Evolutionary conservation across 805 yeast species (phyloP).

Genomic region (Scheffersomyces ergatensis): DNA sequence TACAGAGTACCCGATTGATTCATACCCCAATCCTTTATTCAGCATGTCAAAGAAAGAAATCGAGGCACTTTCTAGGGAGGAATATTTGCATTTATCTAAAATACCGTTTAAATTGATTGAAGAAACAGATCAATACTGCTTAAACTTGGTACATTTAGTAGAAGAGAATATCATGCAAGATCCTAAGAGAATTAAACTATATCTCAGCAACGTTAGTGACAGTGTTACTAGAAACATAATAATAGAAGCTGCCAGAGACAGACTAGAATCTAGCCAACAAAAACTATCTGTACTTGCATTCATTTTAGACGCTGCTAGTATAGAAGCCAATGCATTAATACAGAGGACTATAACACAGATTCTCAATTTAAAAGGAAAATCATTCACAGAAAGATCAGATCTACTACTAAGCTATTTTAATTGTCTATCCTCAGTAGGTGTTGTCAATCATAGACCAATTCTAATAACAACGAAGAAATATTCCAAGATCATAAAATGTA

Average conservation of each 20-base stretch:
- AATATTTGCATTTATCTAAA: constrained; percentile 22
- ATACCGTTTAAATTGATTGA: constrained; percentile 19
- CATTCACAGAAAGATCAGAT: constrained; percentile 10
- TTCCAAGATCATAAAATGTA: constrained; percentile 12
- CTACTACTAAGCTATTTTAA: constrained; percentile 24
- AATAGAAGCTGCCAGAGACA: constrained; percentile 8
- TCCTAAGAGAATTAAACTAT: constrained; percentile 16
- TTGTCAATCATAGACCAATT: constrained; percentile 20
- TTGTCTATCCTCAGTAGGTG: constrained; percentile 20
- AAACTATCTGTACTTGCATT: constrained; percentile 24
- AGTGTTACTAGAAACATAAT: neutral
- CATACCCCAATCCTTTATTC: constrained; percentile 35
- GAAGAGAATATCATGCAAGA: constrained; percentile 24
- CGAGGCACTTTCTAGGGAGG: constrained; percentile 14
- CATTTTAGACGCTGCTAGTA: constrained; percentile 20
- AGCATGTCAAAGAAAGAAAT: constrained; percentile 24
- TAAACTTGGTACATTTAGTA: constrained; percentile 25
- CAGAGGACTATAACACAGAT: constrained; percentile 7
- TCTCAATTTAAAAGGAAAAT: constrained; percentile 8
- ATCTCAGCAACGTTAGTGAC: constrained; percentile 17
- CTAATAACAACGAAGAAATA: constrained; percentile 14
- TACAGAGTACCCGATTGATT: constrained; percentile 13
- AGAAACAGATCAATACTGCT: constrained; percentile 28
- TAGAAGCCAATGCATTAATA: constrained; percentile 13
- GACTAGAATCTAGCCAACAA: constrained; percentile 4